Evolutionary conservation across 441 rosid species (phyloP), one percentile per base, ranked within the genome.

Genomic region (Populus hybrid): DNA sequence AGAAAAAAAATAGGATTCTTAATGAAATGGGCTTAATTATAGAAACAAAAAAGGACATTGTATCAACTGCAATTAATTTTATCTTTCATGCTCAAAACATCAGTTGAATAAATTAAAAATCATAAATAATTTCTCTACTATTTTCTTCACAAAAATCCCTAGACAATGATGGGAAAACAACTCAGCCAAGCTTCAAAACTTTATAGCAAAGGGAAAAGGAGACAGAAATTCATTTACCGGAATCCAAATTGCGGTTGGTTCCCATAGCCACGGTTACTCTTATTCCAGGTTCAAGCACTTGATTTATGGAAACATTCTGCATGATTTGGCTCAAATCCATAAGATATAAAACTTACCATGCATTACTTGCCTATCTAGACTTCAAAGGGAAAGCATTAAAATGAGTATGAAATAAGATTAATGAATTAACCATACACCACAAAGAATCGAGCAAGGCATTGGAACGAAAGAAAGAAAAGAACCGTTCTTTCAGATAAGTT

Each of bases 231-330:
- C 36, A 69, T 81, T 53, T 91, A 89, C 87, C 89, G 77, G 84
- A 64, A 84, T 93, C 95, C 85, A 91, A 83, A 84, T 88, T 88
- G 76, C 86, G 89, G 81, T 87, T 72, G 24, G 82, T 72, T 78
- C 99, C 98, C 98, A 96, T 93, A 64, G 91, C 94, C 72, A 94
- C 97, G 0, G 99, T 96, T 66, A 94, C 94, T 88, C 99, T 89
- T 74, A 83, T 79, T 69, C 97, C 96, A 26, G 98, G 92, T 79
- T 87, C 92, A 79, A 91, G 88, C 69, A 77, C 87, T 93, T 88
- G 90, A 84, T 91, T 88, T 81, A 96, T 79, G 14, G 80, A 79
- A 79, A 96, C 87, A 86, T 85, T 88, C 99, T 96, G 91, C 89
- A 86, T 75, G 64, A 80, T 40, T 24, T 66, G 75, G 80, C 56